A percentile compares a stretch with the other conserved stretches of the same genome.
These are phyloP conservation scores for Saccharomycopsis microspora DNA, from an alignment of 805 yeast genomes.

Conservation along the genomic window DNA sequence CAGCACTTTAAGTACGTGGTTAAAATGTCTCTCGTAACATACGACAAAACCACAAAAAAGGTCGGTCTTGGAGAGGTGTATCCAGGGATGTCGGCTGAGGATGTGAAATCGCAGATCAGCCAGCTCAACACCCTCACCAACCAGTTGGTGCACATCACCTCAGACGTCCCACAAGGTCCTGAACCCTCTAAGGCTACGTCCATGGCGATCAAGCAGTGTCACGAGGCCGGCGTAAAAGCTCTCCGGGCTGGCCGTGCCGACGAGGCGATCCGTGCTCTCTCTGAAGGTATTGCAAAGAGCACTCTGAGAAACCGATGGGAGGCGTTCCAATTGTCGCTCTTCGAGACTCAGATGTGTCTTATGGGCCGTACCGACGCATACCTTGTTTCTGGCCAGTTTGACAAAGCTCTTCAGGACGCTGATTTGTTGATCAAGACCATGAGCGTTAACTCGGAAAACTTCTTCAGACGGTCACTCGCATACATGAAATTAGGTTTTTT, in stretches of 20 bases:
- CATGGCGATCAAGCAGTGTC: conserved; percentile 52
- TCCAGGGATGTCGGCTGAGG: conserved; percentile 5
- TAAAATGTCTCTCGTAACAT: neutral
- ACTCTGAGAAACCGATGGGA: conserved; percentile 63
- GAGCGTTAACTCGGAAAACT: conserved; percentile 54
- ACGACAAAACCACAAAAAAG: neutral
- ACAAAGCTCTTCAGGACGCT: conserved; percentile 58
- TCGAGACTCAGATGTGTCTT: conserved; percentile 53
- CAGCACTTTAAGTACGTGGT: too few relatives aligned
- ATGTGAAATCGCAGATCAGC: conserved; percentile 22
- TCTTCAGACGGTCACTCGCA: conserved; percentile 60
- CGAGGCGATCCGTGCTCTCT: conserved; percentile 54
- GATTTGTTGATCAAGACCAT: conserved; percentile 53
- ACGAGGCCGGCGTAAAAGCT: conserved; percentile 49
- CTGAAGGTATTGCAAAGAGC: conserved; percentile 58
- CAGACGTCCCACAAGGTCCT: conserved; percentile 43
- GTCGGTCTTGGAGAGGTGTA: neutral
- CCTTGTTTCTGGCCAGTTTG: conserved; percentile 39
- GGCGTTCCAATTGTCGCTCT: conserved; percentile 58
- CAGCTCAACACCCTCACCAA: conserved; percentile 25
- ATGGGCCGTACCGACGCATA: conserved; percentile 65
- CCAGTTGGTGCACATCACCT: conserved; percentile 31
- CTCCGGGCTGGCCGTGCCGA: conserved; percentile 42
- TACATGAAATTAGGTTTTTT: conserved; percentile 49
- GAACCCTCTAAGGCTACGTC: conserved; percentile 41